A percentile compares a stretch with the other conserved stretches of the same genome.
Conservation (phyloP, 2,329 filamentous ascomycete genomes). For the Colletotrichum trifolii region DNA sequence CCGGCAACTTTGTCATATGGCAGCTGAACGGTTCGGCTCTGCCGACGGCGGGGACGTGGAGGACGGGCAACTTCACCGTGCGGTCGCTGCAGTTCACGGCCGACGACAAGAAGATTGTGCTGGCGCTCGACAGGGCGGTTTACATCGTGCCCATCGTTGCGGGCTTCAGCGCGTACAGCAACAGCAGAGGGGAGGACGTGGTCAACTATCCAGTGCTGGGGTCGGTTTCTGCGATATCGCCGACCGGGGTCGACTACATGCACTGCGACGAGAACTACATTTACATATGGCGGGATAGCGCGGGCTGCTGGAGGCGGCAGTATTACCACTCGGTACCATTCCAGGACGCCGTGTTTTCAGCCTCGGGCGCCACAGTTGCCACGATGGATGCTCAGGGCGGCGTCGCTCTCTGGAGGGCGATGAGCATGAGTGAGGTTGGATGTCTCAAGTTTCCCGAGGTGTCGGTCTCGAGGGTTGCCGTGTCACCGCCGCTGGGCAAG, state of each 20-base stretch:
- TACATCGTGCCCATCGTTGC: background rate
- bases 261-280: conserved; percentile 17
- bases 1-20: conserved; percentile 13
- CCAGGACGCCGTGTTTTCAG: background rate
- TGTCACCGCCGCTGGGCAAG: conserved; percentile 15
- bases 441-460: conserved; percentile 21
- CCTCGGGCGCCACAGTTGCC: conserved; percentile 12
- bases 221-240: background rate
- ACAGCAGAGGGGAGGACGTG: conserved; percentile 1
- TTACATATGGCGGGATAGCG: conserved; percentile 18
- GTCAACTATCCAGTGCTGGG: conserved; percentile 7
- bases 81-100: conserved; percentile 10
- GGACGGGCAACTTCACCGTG: conserved; percentile 19
- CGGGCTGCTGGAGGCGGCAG: conserved; percentile 14
- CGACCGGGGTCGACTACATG: conserved; percentile 1
- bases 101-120: conserved; percentile 7
- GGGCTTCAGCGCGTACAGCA: background rate
- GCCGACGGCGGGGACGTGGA: conserved; percentile 16
- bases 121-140: conserved; percentile 3
- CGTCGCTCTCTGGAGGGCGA: conserved; percentile 4
- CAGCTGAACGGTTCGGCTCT: conserved; percentile 7
- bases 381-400: conserved; percentile 5
- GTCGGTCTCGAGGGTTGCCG: conserved; percentile 3
- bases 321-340: conserved; percentile 17
- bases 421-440: conserved; percentile 15